Evolutionary conservation across 495 filamentous ascomycete genomes (phyloP).

Genomic region (Penicillium paradoxum): DNA sequence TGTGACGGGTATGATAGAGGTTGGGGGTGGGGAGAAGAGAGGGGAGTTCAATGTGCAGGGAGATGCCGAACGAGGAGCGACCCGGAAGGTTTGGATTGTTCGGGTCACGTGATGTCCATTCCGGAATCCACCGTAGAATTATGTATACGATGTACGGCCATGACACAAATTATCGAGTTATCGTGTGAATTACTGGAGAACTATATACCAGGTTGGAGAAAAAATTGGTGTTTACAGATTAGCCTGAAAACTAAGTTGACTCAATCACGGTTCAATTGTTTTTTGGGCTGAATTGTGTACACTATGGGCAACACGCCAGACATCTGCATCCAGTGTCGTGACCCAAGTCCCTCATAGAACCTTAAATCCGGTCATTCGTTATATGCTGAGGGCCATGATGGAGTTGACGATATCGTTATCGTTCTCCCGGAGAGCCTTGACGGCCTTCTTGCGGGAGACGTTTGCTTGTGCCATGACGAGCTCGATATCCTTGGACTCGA

Average conservation of each 20-base stretch:
- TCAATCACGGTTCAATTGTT: constrained; percentile 31
- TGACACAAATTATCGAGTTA: neutral
- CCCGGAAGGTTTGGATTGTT: constrained; percentile 44
- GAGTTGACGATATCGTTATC: constrained; percentile 99
- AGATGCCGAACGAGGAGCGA: constrained; percentile 38
- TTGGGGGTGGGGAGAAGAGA: constrained; percentile 34
- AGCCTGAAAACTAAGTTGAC: neutral
- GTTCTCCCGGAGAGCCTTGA: constrained; percentile 98
- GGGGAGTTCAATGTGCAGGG: constrained; percentile 39
- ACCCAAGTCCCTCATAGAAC: constrained; percentile 32
- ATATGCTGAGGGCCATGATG: constrained; percentile 99
- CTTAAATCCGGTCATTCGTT: constrained; percentile 26
- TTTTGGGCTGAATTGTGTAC: constrained; percentile 42
- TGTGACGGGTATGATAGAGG: constrained; percentile 48
- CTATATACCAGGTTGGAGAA: too few species aligned
- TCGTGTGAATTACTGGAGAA: neutral
- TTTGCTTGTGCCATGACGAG: constrained; percentile 97
- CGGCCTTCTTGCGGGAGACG: constrained; percentile 94
- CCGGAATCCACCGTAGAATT: constrained; percentile 25
- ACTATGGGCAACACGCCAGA: constrained; percentile 29
- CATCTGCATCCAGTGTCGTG: constrained; percentile 25
- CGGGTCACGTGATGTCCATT: constrained; percentile 40
- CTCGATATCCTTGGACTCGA: constrained; percentile 99
- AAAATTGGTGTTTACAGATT: neutral
- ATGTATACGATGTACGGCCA: neutral